phyloP scores from a whole-genome alignment of 208 protist genomes.

The Wallacemonas rigidus region DNA sequence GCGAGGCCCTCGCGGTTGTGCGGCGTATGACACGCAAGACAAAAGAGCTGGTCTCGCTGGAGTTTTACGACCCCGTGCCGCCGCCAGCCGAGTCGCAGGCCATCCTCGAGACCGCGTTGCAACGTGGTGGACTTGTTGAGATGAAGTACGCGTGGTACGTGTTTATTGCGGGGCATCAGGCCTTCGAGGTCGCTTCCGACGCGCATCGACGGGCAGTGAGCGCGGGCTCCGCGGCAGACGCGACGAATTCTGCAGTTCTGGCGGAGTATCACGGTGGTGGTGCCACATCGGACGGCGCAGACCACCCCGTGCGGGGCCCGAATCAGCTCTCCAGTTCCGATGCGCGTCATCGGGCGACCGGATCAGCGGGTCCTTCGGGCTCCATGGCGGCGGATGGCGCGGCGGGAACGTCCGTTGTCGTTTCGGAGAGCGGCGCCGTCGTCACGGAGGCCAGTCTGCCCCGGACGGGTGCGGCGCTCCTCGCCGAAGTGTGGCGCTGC shows the following conservation, averaged over 20 bases:
- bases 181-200: neutral
- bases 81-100: slow-evolving; percentile 45
- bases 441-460: slow-evolving; percentile 2
- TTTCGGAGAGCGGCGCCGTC: slow-evolving; percentile 13
- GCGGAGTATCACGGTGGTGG: neutral
- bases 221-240: neutral
- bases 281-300: neutral
- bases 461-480: slow-evolving; percentile 1
- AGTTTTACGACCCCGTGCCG: slow-evolving; percentile 71
- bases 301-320: neutral
- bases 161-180: slow-evolving; percentile 15
- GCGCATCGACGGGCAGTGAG: neutral
- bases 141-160: slow-evolving; percentile 57
- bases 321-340: slow-evolving; percentile 11
- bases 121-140: slow-evolving; percentile 36
- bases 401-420: neutral
- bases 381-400: neutral
- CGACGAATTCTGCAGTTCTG: too few relatives aligned
- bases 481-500: slow-evolving; percentile 7
- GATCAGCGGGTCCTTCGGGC: neutral
- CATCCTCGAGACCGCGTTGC: slow-evolving; percentile 40
- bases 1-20: slow-evolving; percentile 45
- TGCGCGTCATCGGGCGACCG: neutral
- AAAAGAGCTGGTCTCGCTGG: slow-evolving; percentile 66
- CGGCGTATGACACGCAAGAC: slow-evolving; percentile 48